Evolutionary conservation across 805 yeast species (phyloP), one percentile per base, ranked within the genome.

Genomic region (Myxozyma sirexii): DNA sequence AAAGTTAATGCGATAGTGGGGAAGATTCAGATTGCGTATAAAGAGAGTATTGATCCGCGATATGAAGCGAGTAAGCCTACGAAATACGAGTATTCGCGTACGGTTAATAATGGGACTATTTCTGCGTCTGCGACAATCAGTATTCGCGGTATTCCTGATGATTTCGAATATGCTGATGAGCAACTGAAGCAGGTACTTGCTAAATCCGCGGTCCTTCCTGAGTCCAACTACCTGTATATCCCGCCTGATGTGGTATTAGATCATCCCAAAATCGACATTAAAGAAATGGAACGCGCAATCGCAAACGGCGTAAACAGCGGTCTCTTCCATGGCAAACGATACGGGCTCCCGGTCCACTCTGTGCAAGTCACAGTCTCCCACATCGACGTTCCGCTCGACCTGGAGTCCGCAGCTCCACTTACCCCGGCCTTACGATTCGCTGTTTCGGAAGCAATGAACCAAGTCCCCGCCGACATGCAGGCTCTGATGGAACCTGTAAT

Each of bases 401-500:
- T 75, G 0, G 53, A 41, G 19, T 43, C 63, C 2, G 70, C 78
- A 0, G 66, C 76, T 2, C 76, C 78, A 1, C 69, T 85, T 8
- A 71, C 84, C 7, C 72, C 77, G 2, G 73, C 82, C 2, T 74
- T 82, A 0, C 76, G 88, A 52, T 68, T 74, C 15, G 78, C 84
- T 0, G 73, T 81, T 2, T 60, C 71, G 8, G 74, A 76, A 15
- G 77, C 79, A 0, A 59, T 85, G 5, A 65, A 64, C 3, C 26
- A 60, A 6, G 41, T 71, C 4, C 59, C 64, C 21, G 49, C 62
- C 15, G 50, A 60, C 3, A 57, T 61, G 17, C 83, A 82, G 69
- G 80, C 85, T 0, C 72, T 92, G 1, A 76, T 93, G 72, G 98
- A 94, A 73, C 99, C 99, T 0, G 79, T 88, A 29, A 93, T 94